Evolutionary conservation across 257 asterid genomes (phyloP).

Genomic region (Przewalskia tangutica): DNA sequence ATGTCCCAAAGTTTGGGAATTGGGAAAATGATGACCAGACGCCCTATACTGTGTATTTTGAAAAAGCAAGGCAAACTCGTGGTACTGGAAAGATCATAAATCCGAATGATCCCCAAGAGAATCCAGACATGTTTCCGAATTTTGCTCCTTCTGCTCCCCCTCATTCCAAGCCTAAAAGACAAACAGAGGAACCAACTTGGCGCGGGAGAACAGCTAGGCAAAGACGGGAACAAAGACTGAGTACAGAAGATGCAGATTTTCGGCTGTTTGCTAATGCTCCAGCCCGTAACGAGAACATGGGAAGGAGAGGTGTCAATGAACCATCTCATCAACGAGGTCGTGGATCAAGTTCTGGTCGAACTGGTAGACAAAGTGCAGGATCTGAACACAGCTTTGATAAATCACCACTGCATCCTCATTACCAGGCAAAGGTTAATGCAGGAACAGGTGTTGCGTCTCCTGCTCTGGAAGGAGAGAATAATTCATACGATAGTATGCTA

Average conservation of each 20-base stretch:
- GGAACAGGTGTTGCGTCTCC: slow-evolving; percentile 51
- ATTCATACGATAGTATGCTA: slow-evolving; percentile 24
- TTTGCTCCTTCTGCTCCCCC: slow-evolving; percentile 11
- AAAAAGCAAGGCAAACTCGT: slow-evolving; percentile 55
- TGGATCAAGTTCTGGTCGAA: slow-evolving; percentile 28
- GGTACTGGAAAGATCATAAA: slow-evolving; percentile 59
- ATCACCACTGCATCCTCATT: slow-evolving; percentile 60
- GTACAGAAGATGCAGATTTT: slow-evolving; percentile 35
- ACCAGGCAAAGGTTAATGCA: slow-evolving; percentile 26
- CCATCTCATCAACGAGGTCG: slow-evolving; percentile 12
- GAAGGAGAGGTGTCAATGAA: slow-evolving; percentile 27
- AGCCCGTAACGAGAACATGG: slow-evolving; percentile 21
- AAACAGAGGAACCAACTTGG: slow-evolving; percentile 26
- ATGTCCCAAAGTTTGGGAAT: slow-evolving; percentile 68
- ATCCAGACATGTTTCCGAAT: slow-evolving; percentile 46
- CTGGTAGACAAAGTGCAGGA: slow-evolving; percentile 41
- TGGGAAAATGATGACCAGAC: slow-evolving; percentile 61
- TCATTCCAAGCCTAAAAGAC: slow-evolving; percentile 16
- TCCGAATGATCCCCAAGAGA: slow-evolving; percentile 68
- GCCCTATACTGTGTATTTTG: slow-evolving; percentile 65
- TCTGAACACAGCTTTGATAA: slow-evolving; percentile 57
- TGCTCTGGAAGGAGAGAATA: slow-evolving; percentile 45
- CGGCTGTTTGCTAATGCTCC: slow-evolving; percentile 36
- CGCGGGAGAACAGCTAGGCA: slow-evolving; percentile 31
- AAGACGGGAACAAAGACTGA: slow-evolving; percentile 16